These are phyloP conservation scores for Leishmania aethiopica DNA, from an alignment of 208 protist genomes.

Conservation along the genomic window DNA sequence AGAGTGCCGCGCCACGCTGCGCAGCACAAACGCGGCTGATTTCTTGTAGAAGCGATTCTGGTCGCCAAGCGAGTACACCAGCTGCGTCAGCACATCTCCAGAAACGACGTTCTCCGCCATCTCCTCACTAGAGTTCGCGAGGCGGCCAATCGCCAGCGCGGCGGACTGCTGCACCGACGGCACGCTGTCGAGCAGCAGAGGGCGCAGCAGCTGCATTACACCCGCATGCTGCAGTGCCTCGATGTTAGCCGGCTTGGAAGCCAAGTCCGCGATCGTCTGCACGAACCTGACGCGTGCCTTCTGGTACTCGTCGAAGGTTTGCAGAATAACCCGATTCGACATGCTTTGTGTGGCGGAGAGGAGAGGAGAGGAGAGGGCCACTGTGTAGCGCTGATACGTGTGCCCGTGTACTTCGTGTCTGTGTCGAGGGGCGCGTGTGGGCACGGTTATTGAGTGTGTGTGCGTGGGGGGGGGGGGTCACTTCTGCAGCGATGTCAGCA, in stretches of 20 bases:
- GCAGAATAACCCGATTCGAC: slow-evolving; percentile 92
- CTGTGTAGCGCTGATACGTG: not conserved
- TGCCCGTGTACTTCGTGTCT: slow-evolving; percentile 1
- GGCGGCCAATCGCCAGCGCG: slow-evolving; percentile 97
- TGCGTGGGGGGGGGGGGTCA: not conserved
- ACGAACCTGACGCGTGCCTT: slow-evolving; percentile 96
- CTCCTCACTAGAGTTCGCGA: slow-evolving; percentile 98
- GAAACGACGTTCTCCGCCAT: slow-evolving; percentile 97
- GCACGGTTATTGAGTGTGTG: not conserved
- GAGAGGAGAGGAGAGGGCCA: not conserved
- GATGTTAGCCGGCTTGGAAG: slow-evolving; percentile 97
- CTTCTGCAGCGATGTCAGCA: not conserved
- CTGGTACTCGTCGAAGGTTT: slow-evolving; percentile 98
- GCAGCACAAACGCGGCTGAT: slow-evolving; percentile 97
- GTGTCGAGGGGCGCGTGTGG: not conserved
- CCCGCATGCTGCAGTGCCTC: slow-evolving; percentile 95
- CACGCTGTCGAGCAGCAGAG: slow-evolving; percentile 97
- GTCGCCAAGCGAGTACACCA: slow-evolving; percentile 97
- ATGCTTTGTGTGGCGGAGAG: slow-evolving; percentile 26
- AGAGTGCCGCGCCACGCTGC: slow-evolving; percentile 97
- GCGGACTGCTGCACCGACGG: slow-evolving; percentile 98
- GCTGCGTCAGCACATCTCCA: slow-evolving; percentile 97
- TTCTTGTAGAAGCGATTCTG: slow-evolving; percentile 99
- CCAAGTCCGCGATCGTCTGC: slow-evolving; percentile 95
- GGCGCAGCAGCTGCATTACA: slow-evolving; percentile 97